Percentiles rank a stretch among this genome's conserved stretches.
Conservation (phyloP, 495 filamentous ascomycete genomes). For the Echria macrotheca region DNA sequence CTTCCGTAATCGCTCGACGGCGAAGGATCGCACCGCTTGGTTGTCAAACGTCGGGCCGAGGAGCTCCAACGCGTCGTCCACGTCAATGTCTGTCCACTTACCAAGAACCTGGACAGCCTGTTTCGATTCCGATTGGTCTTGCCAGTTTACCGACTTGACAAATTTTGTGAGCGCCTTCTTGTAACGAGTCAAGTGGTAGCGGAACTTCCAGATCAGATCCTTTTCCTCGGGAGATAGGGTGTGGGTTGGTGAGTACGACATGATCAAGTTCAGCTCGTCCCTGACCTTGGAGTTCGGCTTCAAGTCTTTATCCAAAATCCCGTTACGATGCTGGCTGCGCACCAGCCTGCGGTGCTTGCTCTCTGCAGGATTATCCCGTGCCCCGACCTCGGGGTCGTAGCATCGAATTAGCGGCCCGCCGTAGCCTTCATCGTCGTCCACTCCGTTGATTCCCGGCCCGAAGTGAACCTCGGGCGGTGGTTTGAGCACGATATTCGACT, state of each 20-base stretch:
- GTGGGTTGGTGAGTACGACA: conserved; percentile 90
- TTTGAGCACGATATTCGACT: conserved; percentile 64
- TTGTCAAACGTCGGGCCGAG: conserved; percentile 91
- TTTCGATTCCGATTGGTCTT: conserved; percentile 74
- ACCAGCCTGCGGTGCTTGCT: conserved; percentile 90
- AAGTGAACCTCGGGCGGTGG: conserved; percentile 76
- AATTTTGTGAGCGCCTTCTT: conserved; percentile 96
- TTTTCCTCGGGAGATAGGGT: conserved; percentile 83
- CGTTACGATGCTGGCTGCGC: conserved; percentile 80
- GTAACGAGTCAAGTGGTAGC: conserved; percentile 86
- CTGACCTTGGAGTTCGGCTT: conserved; percentile 96
- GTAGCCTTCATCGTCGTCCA: conserved; percentile 47
- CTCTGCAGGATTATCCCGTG: conserved; percentile 87
- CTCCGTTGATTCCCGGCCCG: conserved; percentile 72
- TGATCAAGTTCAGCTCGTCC: conserved; percentile 85
- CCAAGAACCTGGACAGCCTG: conserved; percentile 86
- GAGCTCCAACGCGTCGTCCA: conserved; percentile 93
- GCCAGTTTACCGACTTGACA: conserved; percentile 94
- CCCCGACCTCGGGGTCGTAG: conserved; percentile 90
- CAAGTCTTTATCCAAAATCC: conserved; percentile 83
- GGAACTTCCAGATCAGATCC: conserved; percentile 93
- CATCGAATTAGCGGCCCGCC: conserved; percentile 65
- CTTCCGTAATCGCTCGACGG: conserved; percentile 84
- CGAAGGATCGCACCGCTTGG: conserved; percentile 79
- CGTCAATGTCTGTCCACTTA: conserved; percentile 95